Evolutionary conservation across 225 moss, liverwort and hornwort genomes (phyloP), one percentile per base, ranked within the genome.

Genomic region (Straminergon stramineum): DNA sequence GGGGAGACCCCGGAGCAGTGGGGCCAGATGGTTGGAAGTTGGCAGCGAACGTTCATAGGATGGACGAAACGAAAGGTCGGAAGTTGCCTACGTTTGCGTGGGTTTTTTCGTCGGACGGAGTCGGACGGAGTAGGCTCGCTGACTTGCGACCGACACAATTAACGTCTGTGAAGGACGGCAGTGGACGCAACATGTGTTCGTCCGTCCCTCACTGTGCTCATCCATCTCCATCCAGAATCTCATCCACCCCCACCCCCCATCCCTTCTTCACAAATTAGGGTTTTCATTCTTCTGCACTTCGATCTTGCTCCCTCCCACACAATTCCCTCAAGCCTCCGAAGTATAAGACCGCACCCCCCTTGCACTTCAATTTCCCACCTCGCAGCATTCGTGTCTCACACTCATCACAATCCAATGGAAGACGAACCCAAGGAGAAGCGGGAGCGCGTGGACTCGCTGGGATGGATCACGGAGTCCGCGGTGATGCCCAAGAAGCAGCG

Each of bases 381-480:
- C 60, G 81, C 41, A 81, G 60, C 30, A 39, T 81, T 30, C 30
- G 11, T 79, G 79, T 39, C 17, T n/a, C 27, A 0, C 41, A 11
- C 8, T 24, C 16, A 48, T 8, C 26, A 10, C 11, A 5, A 48
- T 35, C 24, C 83, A 35, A 83, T 83, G 94, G 94, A 91, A 9
- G 89, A 89, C 31, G 91, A 91, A 1, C 82, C 39, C 37, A 82
- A 87, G 82, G 87, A 91, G 87, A 94, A 92, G 92, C 66, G 94
- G 84, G 94, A 90, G 84, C 90, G 94, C 34, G 96, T 99, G 92
- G 97, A 97, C 77, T 99, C 99, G 55, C 89, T 99, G 86, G 99
- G 99, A 90, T 99, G 99, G 99, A 95, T 99, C 90, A 99, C 99
- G 41, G 99, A 99, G 91, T 97, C 97, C 10, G 94, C 99, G 69